These are phyloP conservation scores for Bonia amplexicaulis DNA, from an alignment of 176 grass and related monocot species.

Conservation along the genomic window DNA sequence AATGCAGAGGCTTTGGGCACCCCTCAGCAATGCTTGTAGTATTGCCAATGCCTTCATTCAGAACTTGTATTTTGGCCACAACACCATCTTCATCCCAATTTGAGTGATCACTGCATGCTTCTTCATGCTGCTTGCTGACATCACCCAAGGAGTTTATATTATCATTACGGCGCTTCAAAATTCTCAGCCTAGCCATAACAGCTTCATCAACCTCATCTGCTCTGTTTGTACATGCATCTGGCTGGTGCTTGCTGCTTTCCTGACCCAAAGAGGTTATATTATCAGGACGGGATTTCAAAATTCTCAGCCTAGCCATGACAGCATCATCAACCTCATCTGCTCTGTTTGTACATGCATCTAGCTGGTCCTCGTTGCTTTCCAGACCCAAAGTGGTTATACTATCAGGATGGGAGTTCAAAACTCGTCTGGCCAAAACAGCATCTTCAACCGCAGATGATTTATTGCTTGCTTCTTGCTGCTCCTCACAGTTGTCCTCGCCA, in stretches of 20 bases:
- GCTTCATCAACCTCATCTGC: slow-evolving; percentile 23
- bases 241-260: slow-evolving; percentile 21
- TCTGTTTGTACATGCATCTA: not conserved
- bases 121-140: not conserved
- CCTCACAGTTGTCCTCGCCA: not conserved
- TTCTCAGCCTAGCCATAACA: slow-evolving; percentile 35
- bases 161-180: slow-evolving; percentile 31
- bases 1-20: not conserved
- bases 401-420: slow-evolving; percentile 38
- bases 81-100: not conserved
- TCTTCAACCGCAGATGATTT: slow-evolving; percentile 20
- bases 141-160: not conserved
- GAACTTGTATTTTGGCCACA: not conserved
- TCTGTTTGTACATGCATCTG: not conserved
- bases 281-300: slow-evolving; percentile 36
- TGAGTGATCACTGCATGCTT: not conserved
- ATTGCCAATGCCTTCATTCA: not conserved
- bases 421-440: slow-evolving; percentile 46
- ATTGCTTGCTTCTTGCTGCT: slow-evolving; percentile 30
- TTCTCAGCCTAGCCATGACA: slow-evolving; percentile 30
- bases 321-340: slow-evolving; percentile 22
- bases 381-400: slow-evolving; percentile 1
- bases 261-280: slow-evolving; percentile 2
- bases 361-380: slow-evolving; percentile 17
- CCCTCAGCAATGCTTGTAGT: not conserved